Base-by-base conservation (phyloP, 257 asterid species). In the Solanum appendiculatum region DNA sequence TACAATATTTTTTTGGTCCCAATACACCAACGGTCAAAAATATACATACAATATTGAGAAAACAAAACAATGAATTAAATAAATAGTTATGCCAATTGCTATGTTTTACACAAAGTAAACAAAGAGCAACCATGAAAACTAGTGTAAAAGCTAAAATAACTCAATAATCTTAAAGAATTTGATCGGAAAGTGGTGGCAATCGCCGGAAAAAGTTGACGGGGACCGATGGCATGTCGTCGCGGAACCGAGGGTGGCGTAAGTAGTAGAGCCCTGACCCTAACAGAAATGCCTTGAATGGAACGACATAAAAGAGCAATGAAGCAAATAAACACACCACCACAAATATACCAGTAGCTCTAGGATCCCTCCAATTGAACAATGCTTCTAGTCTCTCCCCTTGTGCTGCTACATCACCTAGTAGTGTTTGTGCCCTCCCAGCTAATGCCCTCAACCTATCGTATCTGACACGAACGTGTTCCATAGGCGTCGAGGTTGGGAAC, bases 341-440 rank as follows among this genome's bases (percentile, higher is more conserved):
- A 34, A 95, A 96, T 86, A 96, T 95, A 1, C 94, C 93, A 8
- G 97, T 96, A 2, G 99, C 99, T 84, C 99, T 91, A 0, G 98
- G 97, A 58, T 96, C 98, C 89, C 92, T 93, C 99, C 99, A 96
- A 75, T 93, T 95, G 90, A 96, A 93, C 91, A 96, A 34, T 69
- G 99, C 99, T 86, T 96, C 98, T 87, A 96, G 64, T 39, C 98
- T 94, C 34, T 96, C 99, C 0, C 99, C 99, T 44, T 96, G 99
- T 0, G 99, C 98, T 2, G 96, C 98, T 74, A 95, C 87, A 64
- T 96, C 98, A 25, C 98, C 99, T 2, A 96, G 85, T 2, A 96
- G 92, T 1, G 97, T 96, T 42, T 96, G 99, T 13, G 98, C 98
- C 78, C 98, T 91, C 1, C 99, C 98, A 1, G 97, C 99, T 13